Evolutionary conservation across 164 flowering plant genomes (phyloP).

Genomic region (Aristolochia contorta): DNA sequence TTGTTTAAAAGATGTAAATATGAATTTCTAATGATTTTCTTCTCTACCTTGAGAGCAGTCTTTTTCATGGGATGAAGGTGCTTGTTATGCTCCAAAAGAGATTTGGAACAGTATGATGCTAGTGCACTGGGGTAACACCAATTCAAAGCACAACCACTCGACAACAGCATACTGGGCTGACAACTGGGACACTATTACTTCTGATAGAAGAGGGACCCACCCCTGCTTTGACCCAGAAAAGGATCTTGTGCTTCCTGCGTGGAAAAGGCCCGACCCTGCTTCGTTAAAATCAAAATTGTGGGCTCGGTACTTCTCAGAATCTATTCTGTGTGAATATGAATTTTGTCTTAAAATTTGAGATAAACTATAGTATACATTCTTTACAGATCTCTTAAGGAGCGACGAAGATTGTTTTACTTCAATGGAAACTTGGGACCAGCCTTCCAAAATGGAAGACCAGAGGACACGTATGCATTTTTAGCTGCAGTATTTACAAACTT

Average conservation of each 20-base stretch:
- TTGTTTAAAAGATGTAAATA: neutral
- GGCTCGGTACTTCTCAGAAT: constrained; percentile 44
- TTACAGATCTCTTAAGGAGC: constrained; percentile 57
- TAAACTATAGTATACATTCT: neutral
- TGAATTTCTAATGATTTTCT: constrained; percentile 19
- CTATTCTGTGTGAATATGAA: neutral
- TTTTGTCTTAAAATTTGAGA: neutral
- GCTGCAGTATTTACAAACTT: constrained; percentile 2
- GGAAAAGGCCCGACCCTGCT: constrained; percentile 67
- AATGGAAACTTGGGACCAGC: constrained; percentile 94
- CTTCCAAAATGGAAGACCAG: constrained; percentile 74
- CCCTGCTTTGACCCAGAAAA: constrained; percentile 89
- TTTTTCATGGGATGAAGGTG: constrained; percentile 99
- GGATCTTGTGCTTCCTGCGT: constrained; percentile 97
- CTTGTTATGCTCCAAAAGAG: constrained; percentile 99
- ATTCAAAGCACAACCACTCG: constrained; percentile 85
- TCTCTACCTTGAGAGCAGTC: constrained; percentile 53
- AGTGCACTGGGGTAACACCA: constrained; percentile 99
- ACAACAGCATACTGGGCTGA: constrained; percentile 95
- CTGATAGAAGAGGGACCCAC: constrained; percentile 70
- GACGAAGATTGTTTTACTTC: constrained; percentile 77
- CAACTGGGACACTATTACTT: constrained; percentile 77
- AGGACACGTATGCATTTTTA: constrained; percentile 60
- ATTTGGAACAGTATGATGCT: constrained; percentile 99
- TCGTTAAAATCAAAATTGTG: constrained; percentile 46